These are phyloP conservation scores for Thermomyces lanuginosus DNA, from an alignment of 2,329 filamentous ascomycete genomes.

Conservation along the genomic window DNA sequence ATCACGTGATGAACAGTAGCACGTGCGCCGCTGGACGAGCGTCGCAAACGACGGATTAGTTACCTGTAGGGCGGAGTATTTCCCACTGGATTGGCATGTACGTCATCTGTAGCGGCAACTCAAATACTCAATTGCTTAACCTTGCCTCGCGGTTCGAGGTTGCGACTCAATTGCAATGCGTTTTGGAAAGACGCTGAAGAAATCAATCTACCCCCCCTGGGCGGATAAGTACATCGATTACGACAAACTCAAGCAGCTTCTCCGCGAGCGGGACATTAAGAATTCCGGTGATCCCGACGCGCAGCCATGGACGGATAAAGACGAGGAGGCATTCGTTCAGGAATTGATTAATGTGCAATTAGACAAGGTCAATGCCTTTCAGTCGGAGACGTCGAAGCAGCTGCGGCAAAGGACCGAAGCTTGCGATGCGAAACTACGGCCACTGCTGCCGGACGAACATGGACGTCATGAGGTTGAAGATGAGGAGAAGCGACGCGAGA, in stretches of 20 bases:
- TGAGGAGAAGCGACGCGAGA: conserved; percentile 31
- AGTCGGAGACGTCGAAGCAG: conserved; percentile 63
- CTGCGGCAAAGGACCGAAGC: conserved; percentile 66
- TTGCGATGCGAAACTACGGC: conserved; percentile 49
- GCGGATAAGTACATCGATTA: conserved; percentile 93
- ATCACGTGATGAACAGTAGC: too few relatives aligned
- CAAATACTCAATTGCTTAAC: too few relatives aligned
- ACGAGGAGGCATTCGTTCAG: conserved; percentile 86
- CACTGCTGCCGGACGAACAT: conserved; percentile 29
- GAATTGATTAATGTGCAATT: conserved; percentile 89
- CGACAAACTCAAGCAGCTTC: conserved; percentile 70
- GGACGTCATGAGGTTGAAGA: conserved; percentile 19
- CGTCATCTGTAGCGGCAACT: too few relatives aligned
- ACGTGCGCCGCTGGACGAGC: too few relatives aligned
- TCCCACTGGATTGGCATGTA: too few relatives aligned
- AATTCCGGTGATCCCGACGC: conserved; percentile 37
- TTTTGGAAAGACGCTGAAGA: conserved; percentile 76
- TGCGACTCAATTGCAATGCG: conserved; percentile 46
- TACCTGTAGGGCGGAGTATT: too few relatives aligned
- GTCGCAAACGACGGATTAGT: too few relatives aligned
- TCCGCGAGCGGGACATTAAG: conserved; percentile 55
- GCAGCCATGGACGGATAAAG: conserved; percentile 70
- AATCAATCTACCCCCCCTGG: conserved; percentile 72
- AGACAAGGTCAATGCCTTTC: conserved; percentile 86
- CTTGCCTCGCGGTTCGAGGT: too few relatives aligned